Percentiles rank a stretch among this genome's conserved stretches.
Evolutionary conservation across 805 yeast genomes (phyloP).

Genomic region (Schwanniomyces pseudopolymorphus): DNA sequence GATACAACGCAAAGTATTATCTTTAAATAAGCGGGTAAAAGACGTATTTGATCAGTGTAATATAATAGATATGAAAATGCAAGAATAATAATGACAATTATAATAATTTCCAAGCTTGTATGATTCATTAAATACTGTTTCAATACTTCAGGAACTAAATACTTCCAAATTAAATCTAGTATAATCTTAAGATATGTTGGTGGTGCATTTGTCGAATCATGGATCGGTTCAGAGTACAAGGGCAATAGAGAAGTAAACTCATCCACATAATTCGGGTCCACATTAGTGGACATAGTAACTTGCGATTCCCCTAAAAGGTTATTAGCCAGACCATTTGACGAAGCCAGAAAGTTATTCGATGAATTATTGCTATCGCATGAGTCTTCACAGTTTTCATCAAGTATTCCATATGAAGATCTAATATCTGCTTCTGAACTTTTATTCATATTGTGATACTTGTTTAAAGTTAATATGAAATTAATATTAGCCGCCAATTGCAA

Average conservation of each 20-base stretch:
- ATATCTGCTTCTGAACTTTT: neutral
- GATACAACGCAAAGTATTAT: constrained; percentile 9
- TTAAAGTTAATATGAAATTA: too few species aligned
- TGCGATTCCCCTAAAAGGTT: too few species aligned
- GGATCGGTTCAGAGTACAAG: neutral
- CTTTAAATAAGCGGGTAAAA: constrained; percentile 4
- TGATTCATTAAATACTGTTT: constrained; percentile 10
- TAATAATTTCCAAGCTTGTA: constrained; percentile 1
- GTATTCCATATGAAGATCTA: too few species aligned
- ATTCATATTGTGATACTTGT: neutral
- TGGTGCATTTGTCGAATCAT: neutral
- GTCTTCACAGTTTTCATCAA: too few species aligned
- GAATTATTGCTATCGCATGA: too few species aligned
- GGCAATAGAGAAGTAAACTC: neutral
- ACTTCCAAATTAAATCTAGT: constrained; percentile 13
- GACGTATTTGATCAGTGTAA: constrained; percentile 14
- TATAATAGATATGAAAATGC: constrained; percentile 9
- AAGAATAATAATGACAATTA: constrained; percentile 5
- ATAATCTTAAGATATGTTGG: constrained; percentile 6
- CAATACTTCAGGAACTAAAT: constrained; percentile 13
- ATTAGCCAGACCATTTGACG: too few species aligned
- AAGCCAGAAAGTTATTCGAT: too few species aligned
- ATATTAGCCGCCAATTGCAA: neutral
- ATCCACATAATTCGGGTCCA: neutral
- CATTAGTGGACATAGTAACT: neutral